Base-by-base conservation (phyloP, 805 yeast species). In the Candida yuanshanica region DNA sequence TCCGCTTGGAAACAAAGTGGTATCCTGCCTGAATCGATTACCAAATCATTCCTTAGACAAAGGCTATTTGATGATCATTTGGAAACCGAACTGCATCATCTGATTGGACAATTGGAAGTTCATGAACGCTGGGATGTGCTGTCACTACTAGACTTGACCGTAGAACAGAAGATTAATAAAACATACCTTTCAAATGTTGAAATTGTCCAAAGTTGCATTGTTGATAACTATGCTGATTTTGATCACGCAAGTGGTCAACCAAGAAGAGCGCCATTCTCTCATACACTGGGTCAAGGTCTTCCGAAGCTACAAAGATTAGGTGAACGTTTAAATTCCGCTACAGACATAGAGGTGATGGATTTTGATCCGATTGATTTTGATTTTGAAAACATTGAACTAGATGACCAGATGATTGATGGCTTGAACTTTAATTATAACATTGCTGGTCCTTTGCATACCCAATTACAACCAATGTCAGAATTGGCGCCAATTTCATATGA, bases 131-230 rank as follows among this genome's bases (percentile, higher is more conserved):
- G 85, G 85, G 79, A 76, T 41, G 63, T 72, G 22, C 73, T 73
- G 37, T 74, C 75, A 45, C 56, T 80, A 29, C 49, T 78, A 35
- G 81, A 78, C 31, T 59, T 80, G 23, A 54, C 65, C 26, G 57
- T 66, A 11, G 76, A 71, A 48, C 64, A 63, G 34, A 70, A 68
- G 44, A 63, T 60, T 38, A 55, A 52, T 47, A 58, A 65, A 29
- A 58, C 68, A 33, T 80, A 78, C 49, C 64, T 74, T 10, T 77
- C 83, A 16, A 76, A 76, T 33, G 79, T 72, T 39, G 85, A 80
- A 50, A 69, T 79, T 35, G 75, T 79, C 3, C 76, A 77, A 20
- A 73, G 82, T 52, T 77, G 83, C 46, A 68, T 76, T 11, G 74
- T 72, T 52, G 80, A 77, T 41, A 48, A 52, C 36, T 56, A 48